These are phyloP conservation scores for Jamesozyma rosinii DNA, from an alignment of 805 yeast species.

Conservation along the genomic window DNA sequence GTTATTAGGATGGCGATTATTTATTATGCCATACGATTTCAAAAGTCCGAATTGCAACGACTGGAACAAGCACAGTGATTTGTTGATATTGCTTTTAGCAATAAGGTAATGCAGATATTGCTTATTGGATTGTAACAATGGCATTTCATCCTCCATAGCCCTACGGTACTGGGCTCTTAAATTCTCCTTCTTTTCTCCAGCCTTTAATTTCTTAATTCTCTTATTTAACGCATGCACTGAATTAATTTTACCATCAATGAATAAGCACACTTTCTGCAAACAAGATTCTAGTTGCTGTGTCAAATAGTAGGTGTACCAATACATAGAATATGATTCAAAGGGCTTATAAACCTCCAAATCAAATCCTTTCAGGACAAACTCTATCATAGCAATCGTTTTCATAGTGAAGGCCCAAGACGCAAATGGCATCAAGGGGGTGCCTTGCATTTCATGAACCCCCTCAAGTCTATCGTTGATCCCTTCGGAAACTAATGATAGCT, in stretches of 20 bases:
- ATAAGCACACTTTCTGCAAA: conserved; percentile 27
- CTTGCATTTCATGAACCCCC: conserved; percentile 8
- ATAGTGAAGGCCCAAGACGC: conserved; percentile 60
- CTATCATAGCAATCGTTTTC: conserved; percentile 64
- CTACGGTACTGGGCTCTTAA: conserved; percentile 30
- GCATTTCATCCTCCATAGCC: conserved; percentile 30
- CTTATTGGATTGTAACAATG: conserved; percentile 27
- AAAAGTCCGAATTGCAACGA: conserved; percentile 27
- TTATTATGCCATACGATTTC: conserved; percentile 20
- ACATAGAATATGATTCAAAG: conserved; percentile 59
- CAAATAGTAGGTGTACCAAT: conserved; percentile 57
- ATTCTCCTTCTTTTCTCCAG: conserved; percentile 41
- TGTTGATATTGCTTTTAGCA: conserved; percentile 19
- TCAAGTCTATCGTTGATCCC: conserved; percentile 19
- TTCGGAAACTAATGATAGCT: conserved; percentile 35
- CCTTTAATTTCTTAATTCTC: conserved; percentile 39
- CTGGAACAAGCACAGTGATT: conserved; percentile 30
- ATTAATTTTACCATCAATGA: conserved; percentile 30
- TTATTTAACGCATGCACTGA: conserved; percentile 30
- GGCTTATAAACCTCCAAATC: conserved; percentile 64
- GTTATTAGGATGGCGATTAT: conserved; percentile 18
- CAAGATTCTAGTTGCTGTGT: conserved; percentile 40
- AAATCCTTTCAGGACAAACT: conserved; percentile 63
- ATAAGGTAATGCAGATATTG: conserved; percentile 20
- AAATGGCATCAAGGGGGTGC: conserved; percentile 47